These are phyloP conservation scores for Paramecium pentaurelia DNA, from an alignment of 73 alveolate species.

Conservation along the genomic window DNA sequence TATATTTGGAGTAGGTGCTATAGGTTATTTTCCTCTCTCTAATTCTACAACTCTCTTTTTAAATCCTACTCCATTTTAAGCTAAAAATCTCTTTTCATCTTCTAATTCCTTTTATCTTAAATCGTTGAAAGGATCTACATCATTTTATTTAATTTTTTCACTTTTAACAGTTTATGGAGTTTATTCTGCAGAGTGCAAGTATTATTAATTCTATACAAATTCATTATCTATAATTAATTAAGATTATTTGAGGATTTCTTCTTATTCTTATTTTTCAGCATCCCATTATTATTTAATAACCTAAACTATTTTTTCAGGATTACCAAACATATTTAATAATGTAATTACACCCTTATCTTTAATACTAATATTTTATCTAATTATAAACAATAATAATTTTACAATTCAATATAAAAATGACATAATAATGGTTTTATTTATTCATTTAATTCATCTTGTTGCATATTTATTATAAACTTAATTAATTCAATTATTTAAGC, in stretches of 20 bases:
- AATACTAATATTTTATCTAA: background rate
- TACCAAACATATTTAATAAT: constrained; percentile 45
- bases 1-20: background rate
- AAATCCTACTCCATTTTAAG: constrained; percentile 27
- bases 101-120: constrained; percentile 7
- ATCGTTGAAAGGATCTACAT: constrained; percentile 11
- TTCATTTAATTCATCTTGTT: constrained; percentile 47
- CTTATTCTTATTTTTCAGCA: constrained; percentile 42
- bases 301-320: constrained; percentile 48
- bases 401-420: constrained; percentile 51
- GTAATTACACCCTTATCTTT: constrained; percentile 49
- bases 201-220: background rate
- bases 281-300: constrained; percentile 39
- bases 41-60: constrained; percentile 29
- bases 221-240: constrained; percentile 13
- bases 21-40: background rate
- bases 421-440: constrained; percentile 53
- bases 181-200: background rate
- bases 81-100: constrained; percentile 31
- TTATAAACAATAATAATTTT: background rate
- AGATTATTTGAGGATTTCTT: constrained; percentile 15
- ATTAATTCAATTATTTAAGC: constrained; percentile 44
- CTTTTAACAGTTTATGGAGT: constrained; percentile 5
- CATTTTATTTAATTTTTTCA: background rate
- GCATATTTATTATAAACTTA: constrained; percentile 46